These are phyloP conservation scores for Pyrenophora graminea DNA, from an alignment of 2,329 filamentous ascomycete genomes.

Conservation along the genomic window DNA sequence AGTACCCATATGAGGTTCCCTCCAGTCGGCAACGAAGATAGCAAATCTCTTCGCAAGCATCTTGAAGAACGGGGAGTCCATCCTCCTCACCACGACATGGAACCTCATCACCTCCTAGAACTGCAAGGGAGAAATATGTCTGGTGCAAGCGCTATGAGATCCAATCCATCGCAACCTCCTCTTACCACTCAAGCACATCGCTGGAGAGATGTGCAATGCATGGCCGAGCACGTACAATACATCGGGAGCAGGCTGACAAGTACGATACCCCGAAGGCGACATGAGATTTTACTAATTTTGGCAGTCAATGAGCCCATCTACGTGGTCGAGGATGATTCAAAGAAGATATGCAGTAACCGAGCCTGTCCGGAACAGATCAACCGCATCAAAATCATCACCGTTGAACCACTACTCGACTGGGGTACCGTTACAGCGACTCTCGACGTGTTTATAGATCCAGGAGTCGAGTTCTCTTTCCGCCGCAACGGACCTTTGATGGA, in stretches of 20 bases:
- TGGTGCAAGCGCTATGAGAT: neutral
- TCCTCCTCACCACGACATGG: neutral
- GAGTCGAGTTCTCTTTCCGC: conserved; percentile 10
- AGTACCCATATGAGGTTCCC: neutral
- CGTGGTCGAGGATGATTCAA: neutral
- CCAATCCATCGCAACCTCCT: neutral
- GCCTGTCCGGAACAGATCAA: neutral
- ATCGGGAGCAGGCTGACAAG: conserved; percentile 2
- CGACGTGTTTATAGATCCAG: conserved; percentile 1
- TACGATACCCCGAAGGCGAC: neutral
- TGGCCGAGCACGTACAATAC: conserved; percentile 4
- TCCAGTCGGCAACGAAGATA: conserved; percentile 5
- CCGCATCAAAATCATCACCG: neutral
- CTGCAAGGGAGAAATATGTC: conserved; percentile 13
- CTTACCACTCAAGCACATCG: neutral
- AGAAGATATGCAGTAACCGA: neutral
- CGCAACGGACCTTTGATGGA: conserved; percentile 15
- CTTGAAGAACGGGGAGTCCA: neutral
- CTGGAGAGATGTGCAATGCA: neutral
- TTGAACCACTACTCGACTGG: conserved; percentile 20
- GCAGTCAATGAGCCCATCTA: conserved; percentile 1
- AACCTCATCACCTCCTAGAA: neutral
- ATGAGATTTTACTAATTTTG: no score
- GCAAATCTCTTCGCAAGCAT: conserved; percentile 3
- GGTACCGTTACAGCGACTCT: conserved; percentile 7